Percentiles rank a stretch among this genome's conserved stretches.
These are phyloP conservation scores for Xylaria intraflava DNA, from an alignment of 495 filamentous ascomycete genomes.

Conservation along the genomic window DNA sequence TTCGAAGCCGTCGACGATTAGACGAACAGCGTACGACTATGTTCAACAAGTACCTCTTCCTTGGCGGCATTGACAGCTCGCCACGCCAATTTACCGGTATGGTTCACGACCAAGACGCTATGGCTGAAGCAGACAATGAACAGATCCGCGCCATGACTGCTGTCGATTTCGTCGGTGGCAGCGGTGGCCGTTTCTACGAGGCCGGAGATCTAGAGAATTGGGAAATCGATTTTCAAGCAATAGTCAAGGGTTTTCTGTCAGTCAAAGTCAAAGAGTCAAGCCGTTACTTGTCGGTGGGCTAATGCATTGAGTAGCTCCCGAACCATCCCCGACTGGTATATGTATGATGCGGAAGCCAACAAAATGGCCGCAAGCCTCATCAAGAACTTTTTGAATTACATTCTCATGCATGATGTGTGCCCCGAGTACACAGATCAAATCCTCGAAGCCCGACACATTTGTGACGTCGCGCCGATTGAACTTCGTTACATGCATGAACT, in stretches of 20 bases:
- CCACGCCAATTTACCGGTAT: constrained; percentile 63
- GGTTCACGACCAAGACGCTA: constrained; percentile 43
- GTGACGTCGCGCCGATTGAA: constrained; percentile 61
- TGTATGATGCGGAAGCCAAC: constrained; percentile 24
- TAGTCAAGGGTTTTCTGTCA: constrained; percentile 74
- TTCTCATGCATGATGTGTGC: constrained; percentile 76
- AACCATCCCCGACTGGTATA: constrained; percentile 14
- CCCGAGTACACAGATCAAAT: constrained; percentile 69
- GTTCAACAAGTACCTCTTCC: constrained; percentile 72
- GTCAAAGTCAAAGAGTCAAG: constrained; percentile 14
- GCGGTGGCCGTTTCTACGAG: constrained; percentile 38
- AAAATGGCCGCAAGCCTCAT: constrained; percentile 44
- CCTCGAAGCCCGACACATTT: constrained; percentile 57
- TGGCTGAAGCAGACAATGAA: constrained; percentile 48
- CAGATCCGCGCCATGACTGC: constrained; percentile 58
- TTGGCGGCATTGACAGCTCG: constrained; percentile 70
- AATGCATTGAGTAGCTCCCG: constrained; percentile 34
- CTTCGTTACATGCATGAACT: constrained; percentile 50
- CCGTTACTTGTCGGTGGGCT: neutral
- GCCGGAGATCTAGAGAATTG: constrained; percentile 45
- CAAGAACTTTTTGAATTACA: constrained; percentile 83
- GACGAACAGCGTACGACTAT: constrained; percentile 52
- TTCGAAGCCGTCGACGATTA: constrained; percentile 65
- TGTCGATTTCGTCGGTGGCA: constrained; percentile 48
- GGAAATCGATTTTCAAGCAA: constrained; percentile 71